These are phyloP conservation scores for Teunomyces tritomae DNA, from an alignment of 805 yeast genomes.

Conservation along the genomic window DNA sequence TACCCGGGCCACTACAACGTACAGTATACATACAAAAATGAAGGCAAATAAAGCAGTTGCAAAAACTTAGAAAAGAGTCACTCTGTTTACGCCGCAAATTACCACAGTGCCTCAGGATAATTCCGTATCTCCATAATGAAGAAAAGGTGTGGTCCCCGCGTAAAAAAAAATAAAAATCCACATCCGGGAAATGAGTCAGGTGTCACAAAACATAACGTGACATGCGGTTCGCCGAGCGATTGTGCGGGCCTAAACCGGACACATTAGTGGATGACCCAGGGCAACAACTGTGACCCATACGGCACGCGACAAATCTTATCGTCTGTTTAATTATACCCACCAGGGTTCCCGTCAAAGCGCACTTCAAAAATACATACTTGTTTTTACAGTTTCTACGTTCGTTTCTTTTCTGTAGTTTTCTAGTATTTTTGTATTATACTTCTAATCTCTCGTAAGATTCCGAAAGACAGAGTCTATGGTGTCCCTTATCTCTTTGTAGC, in stretches of 20 bases:
- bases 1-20: neutral
- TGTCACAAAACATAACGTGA: constrained; percentile 2
- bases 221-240: neutral
- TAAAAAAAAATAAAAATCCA: neutral
- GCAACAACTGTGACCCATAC: neutral
- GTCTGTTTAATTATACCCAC: neutral
- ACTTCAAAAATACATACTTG: too few species aligned
- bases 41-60: too few species aligned
- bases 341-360: too few species aligned
- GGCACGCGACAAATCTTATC: neutral
- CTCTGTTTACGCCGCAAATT: too few species aligned
- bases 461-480: constrained; percentile 69
- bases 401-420: neutral
- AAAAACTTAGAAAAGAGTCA: too few species aligned
- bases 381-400: neutral
- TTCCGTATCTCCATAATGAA: neutral
- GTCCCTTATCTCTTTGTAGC: constrained; percentile 78
- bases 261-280: neutral
- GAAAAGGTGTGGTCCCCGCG: neutral
- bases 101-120: neutral
- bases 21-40: neutral
- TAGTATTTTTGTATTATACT: neutral
- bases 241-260: constrained; percentile 1
- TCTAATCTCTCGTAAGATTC: constrained; percentile 27
- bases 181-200: constrained; percentile 3